These are phyloP conservation scores for Botrytis deweyae DNA, from an alignment of 2,329 filamentous ascomycete genomes.

Conservation along the genomic window DNA sequence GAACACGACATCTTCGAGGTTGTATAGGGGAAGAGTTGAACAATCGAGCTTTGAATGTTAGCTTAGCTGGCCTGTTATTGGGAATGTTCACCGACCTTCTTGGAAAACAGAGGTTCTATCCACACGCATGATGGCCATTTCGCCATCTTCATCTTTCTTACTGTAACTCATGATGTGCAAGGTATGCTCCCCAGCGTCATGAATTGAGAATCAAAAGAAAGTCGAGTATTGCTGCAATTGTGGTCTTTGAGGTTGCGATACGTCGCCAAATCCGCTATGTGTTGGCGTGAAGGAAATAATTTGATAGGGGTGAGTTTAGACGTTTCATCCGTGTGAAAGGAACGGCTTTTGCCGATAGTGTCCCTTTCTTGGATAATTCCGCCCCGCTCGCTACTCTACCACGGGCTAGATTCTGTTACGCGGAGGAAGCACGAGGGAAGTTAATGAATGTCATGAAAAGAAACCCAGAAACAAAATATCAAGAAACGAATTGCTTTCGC, in stretches of 20 bases:
- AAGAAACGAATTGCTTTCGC: background rate
- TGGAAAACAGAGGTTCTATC: conserved; percentile 98
- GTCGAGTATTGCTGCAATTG: conserved; percentile 22
- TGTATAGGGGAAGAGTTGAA: conserved; percentile 98
- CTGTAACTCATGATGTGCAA: conserved; percentile 79
- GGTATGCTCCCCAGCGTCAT: conserved; percentile 41
- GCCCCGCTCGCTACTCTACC: background rate
- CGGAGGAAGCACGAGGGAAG: background rate
- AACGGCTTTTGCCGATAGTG: background rate
- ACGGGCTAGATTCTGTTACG: background rate
- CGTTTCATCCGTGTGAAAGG: background rate
- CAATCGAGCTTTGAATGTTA: conserved; percentile 70
- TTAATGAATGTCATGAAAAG: too few relatives aligned
- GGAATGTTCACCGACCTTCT: conserved; percentile 67
- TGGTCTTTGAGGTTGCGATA: conserved; percentile 29
- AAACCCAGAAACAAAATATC: background rate
- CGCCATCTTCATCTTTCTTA: conserved; percentile 99
- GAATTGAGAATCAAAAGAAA: conserved; percentile 36
- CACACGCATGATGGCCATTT: conserved; percentile 90
- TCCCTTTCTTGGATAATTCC: background rate
- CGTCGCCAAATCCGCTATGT: conserved; percentile 36
- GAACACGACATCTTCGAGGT: conserved; percentile 93
- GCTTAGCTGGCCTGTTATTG: conserved; percentile 38
- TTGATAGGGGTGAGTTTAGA: conserved; percentile 2
- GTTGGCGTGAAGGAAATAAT: conserved; percentile 1